Percentiles rank a stretch among this genome's conserved stretches.
phyloP scores from a whole-genome alignment of 164 flowering plant genomes.

The Nymphaea thermarum region DNA sequence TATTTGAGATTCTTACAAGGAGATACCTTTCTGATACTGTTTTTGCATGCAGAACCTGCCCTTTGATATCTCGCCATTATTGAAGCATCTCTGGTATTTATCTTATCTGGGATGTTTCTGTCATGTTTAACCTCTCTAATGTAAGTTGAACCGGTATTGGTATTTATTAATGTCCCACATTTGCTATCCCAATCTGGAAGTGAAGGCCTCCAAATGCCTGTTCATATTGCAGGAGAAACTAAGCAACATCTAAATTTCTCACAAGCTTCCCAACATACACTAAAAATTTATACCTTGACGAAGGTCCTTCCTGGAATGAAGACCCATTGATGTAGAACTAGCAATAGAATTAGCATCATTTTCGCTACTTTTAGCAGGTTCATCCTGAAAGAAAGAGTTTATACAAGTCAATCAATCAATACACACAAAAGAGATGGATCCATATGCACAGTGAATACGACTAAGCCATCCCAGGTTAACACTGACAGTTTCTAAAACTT shows the following conservation, averaged over 20 bases:
- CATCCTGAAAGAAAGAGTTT: background rate
- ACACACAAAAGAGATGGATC: no score
- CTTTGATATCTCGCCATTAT: constrained; percentile 8
- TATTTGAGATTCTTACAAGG: background rate
- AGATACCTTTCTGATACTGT: constrained; percentile 31
- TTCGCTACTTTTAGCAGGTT: background rate
- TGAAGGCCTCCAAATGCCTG: constrained; percentile 8
- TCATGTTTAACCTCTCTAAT: constrained; percentile 11
- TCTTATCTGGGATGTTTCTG: constrained; percentile 9
- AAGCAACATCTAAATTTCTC: background rate
- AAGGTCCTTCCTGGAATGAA: constrained; percentile 17
- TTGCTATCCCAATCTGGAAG: constrained; percentile 2
- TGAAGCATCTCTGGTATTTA: constrained; percentile 9
- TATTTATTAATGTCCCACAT: constrained; percentile 6
- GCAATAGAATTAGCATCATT: background rate
- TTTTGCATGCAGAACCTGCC: constrained; percentile 9
- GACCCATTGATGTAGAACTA: constrained; percentile 4
- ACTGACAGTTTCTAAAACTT: no score
- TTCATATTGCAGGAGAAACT: constrained; percentile 2
- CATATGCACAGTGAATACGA: no score
- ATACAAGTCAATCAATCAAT: background rate
- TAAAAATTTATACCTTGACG: constrained; percentile 21
- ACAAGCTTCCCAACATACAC: background rate
- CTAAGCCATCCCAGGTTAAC: no score
- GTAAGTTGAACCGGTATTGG: constrained; percentile 1